Evolutionary conservation across 495 filamentous ascomycete genomes (phyloP), one percentile per base, ranked within the genome.

Genomic region (Penicillium nucicola): DNA sequence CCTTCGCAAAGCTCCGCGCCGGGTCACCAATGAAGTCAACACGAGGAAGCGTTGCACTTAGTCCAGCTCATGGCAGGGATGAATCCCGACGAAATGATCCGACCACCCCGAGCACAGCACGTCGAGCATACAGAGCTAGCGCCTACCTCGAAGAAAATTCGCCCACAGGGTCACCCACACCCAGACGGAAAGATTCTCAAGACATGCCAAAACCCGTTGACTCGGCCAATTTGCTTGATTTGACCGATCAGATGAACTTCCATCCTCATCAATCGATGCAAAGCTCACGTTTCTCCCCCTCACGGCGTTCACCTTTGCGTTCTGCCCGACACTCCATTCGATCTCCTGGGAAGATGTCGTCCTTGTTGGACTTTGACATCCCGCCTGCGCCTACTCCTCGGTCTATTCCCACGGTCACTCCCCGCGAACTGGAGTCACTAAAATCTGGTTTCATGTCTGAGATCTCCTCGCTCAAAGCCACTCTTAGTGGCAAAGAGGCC

Each of bases 341-440:
- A 7, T 67, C 69, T 5, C 73, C 74, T 4, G 50, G 62, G 7
- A 76, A 74, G 28, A 48, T 48, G 44, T 54, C 65, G 13, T 73
- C 68, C 54, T 78, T 97, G 8, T 80, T 98, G 32, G 93, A 98
- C 64, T 96, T 97, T 62, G 92, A 97, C 55, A 86, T 97, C 13
- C 89, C 90, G 9, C 88, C 90, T 3, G 80, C 85, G 10, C 90
- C 91, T 3, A 97, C 93, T 1, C 93, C 93, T 14, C 86, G 92
- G 47, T 95, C 88, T 35, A 83, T 97, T 35, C 93, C 93, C 1
- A 87, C 85, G 12, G 84, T 97, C 53, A 96, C 95, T 3, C 87
- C 91, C 1, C 85, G 93, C 22, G 93, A 98, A 69, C 76, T 97
- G 1, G 93, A 98, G 60, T 87, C 83, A 6, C 76, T 98, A 42